phyloP scores from a whole-genome alignment of 23 red algal species.

The Chondrus crispus region DNA sequence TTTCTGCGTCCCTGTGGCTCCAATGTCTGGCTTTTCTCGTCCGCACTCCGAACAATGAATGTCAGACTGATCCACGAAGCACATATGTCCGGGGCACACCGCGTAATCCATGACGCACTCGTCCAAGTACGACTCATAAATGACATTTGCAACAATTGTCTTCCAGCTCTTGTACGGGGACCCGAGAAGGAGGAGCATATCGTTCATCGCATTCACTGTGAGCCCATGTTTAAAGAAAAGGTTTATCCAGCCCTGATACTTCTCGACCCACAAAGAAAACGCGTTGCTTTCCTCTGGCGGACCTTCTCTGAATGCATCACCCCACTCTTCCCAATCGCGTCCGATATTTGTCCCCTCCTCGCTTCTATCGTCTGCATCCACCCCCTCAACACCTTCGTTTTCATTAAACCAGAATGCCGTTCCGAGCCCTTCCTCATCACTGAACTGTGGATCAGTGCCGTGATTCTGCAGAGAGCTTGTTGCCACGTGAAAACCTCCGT shows the following conservation, averaged over 20 bases:
- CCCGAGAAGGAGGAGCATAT: background rate
- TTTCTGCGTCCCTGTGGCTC: background rate
- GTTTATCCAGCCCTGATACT: background rate
- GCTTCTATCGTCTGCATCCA: too few relatives aligned
- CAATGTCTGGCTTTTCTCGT: background rate
- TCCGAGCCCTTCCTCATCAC: too few relatives aligned
- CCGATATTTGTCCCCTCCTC: too few relatives aligned
- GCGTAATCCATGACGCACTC: background rate
- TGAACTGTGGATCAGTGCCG: too few relatives aligned
- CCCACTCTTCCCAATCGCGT: too few relatives aligned
- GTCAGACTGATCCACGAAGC: background rate
- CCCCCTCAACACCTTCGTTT: too few relatives aligned
- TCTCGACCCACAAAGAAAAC: background rate
- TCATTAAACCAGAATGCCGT: too few relatives aligned
- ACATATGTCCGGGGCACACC: background rate
- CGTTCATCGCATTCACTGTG: background rate
- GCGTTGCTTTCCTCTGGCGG: background rate
- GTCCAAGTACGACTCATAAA: background rate
- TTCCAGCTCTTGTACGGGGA: slow-evolving; percentile 2
- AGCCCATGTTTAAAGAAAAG: background rate
- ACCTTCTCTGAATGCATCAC: too few relatives aligned
- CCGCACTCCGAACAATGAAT: background rate
- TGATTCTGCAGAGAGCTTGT: too few relatives aligned
- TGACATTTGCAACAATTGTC: background rate
- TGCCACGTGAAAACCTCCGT: too few relatives aligned